Base-by-base conservation (phyloP, 257 asterid genomes). In the Salvia splendens region DNA sequence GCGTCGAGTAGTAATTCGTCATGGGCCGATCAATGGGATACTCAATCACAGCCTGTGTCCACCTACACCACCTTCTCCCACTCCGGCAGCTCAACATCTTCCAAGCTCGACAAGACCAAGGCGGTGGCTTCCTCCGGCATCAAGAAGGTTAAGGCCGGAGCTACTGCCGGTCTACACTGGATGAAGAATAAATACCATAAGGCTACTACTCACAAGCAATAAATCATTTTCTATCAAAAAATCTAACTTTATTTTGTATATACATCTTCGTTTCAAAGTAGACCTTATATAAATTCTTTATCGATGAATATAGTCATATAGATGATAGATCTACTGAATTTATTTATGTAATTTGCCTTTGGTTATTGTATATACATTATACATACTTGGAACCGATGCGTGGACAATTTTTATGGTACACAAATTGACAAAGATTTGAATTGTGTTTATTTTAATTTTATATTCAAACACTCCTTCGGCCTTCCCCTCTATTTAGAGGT, bases 1-100 rank as follows among this genome's bases (percentile, higher is more conserved):
- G 82, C 80, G 35, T 64, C 80, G 42, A 80, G 76, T 36, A 75
- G 28, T 45, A 24, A 24, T 24, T 24, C 30, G 30, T 84, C 96
- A 7, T 81, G 85, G 89, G 89, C 86, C 0, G 91, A 82, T 73
- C 88, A 85, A 57, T 85, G 88, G 91, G 91, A 82, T 61, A 74
- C 86, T 20, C 53, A 24, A 24, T 24, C 30, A 24, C 30, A 82
- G 65, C 86, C 86, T 1, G 4, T 53, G 30, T 64, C 80, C 48
- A 65, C 42, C 33, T 56, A 74, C 79, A 59, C 77, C 12, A 54
- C 56, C 50, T 8, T 40, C 48, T 43, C 75, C 15, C 32, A 59
- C 47, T 61, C 77, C 36, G 52, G 70, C 61, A 28, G 8, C 42
- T 59, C 78, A 0, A 42, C 75, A 0, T 33, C 75, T 38, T 69